Evolutionary conservation across 2,329 filamentous ascomycete genomes (phyloP).

Genomic region (Xylaria sp.): DNA sequence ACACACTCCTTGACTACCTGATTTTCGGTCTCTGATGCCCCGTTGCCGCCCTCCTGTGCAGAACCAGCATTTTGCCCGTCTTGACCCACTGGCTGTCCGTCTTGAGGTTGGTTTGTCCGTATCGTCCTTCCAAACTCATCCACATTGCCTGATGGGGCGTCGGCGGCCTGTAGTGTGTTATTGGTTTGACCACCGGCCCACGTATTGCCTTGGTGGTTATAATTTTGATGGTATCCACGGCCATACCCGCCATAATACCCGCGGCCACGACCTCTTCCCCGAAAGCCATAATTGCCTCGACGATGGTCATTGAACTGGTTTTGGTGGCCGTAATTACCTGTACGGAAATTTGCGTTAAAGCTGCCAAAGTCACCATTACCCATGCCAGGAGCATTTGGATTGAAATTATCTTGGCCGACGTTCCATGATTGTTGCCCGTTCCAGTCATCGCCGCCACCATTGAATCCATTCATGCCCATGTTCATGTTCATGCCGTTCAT

Average conservation of each 20-base stretch:
- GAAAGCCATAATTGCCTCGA: constrained; percentile 69
- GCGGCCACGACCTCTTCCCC: constrained; percentile 68
- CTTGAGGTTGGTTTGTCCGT: constrained; percentile 36
- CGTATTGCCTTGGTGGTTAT: constrained; percentile 39
- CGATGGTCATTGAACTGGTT: constrained; percentile 81
- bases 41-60: constrained; percentile 30
- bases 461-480: constrained; percentile 75
- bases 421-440: constrained; percentile 83
- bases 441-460: constrained; percentile 77
- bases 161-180: constrained; percentile 33
- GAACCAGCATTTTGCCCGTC: constrained; percentile 34
- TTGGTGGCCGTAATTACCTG: constrained; percentile 82
- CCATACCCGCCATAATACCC: constrained; percentile 58
- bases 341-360: constrained; percentile 77
- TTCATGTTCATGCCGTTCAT: constrained; percentile 76
- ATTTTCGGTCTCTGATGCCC: constrained; percentile 34
- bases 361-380: constrained; percentile 80
- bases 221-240: constrained; percentile 60
- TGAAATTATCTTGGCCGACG: constrained; percentile 88
- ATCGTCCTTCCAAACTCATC: constrained; percentile 50
- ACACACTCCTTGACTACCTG: constrained; percentile 38
- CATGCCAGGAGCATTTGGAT: constrained; percentile 83
- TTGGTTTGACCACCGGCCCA: constrained; percentile 37
- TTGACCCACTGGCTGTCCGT: constrained; percentile 34
- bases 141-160: constrained; percentile 39